Base-by-base conservation (phyloP, 2,329 filamentous ascomycete species). In the Rosellinia necatrix region DNA sequence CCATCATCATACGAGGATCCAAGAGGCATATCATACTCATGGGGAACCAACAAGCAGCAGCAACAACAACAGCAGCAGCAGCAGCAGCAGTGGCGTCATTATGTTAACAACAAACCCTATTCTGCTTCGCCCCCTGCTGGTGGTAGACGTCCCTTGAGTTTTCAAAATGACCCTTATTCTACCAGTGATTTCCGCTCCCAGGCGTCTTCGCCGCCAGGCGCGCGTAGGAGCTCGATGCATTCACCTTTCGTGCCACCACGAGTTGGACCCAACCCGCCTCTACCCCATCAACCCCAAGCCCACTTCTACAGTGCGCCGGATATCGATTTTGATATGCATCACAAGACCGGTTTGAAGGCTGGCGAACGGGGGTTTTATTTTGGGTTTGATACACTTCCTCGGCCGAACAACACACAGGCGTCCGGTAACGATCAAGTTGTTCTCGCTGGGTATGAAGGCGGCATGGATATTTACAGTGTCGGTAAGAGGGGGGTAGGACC, bases 381-480 rank as follows among this genome's bases (percentile, higher is more conserved):
- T 69, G 87, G 88, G 5, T 92, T 96, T 66, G 92, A 96, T 70
- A 85, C 80, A 2, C 77, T 96, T 38, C 79, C 81, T 1, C 71
- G 75, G n/a, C 70, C 72, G 3, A 64, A 67, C 35, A 65, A 68
- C 6, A 71, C 74, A 49, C 70, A 71, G 49, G 63, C 64, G 13
- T 66, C 73, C 52, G 75, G 76, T 29, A 74, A 75, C 50, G 82
- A 89, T 66, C 87, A 88, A 70, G 84, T 90, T 22, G 77, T 92
- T 40, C 73, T 96, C 4, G 83, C 91, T 7, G 92, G 92, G 1
- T 91, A 87, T 63, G 89, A 96, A 69, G 90, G 91, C 37, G 87
- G 87, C 1, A 70, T 97, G 46, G 88, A 93, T 61, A 81, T 96
- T 13, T 87, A 90, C 62, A 80, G 84, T 17, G 81, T 96, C 25